Base-by-base conservation (phyloP, 2,329 filamentous ascomycete genomes). In the Aspergillus sclerotialis region DNA sequence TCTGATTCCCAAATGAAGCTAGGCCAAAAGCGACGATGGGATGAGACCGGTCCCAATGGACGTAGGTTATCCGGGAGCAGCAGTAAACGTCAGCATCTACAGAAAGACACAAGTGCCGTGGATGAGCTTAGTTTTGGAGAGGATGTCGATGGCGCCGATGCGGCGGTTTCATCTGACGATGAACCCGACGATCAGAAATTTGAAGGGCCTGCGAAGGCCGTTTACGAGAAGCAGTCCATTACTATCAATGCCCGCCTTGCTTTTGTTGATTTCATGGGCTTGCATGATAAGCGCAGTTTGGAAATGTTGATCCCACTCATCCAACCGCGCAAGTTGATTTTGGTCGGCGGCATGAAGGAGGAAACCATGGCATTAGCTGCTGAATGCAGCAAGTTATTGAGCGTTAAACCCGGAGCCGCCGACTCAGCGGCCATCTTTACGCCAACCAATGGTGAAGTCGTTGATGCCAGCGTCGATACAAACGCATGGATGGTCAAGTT, bases 401-500 rank as follows among this genome's bases (percentile, higher is more conserved):
- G 64, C 19, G 63, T 63, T 10, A 71, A 67, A 40, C 48, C 56
- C 4, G 59, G 50, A 3, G 65, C 81, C 19, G 64, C 64, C n/a
- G 50, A 61, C 57, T 28, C 63, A 63, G 73, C 78, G 23, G 80
- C 89, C 43, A 85, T 98, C 4, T 90, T 90, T 55, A 88, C 86
- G 0, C 92, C 92, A 1, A 61, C 67, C 7, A 69, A 85, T n/a
- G 88, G 88, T 15, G 69, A 74, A 21, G 68, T 72, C 10, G 73
- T 98, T 27, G 82, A 98, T 59, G 92, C 90, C 9, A 95, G 89
- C 53, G 90, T 96, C 27, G 92, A 98, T 57, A 96, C 90, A 4
- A 95, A 96, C 56, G 89, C 92, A 4, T 98, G 93, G 92, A 82
- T 85, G 15, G 84, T 98, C 40, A 94, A 89, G 61, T 73, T 98